Evolutionary conservation across 1,284 basidiomycete genomes (phyloP).

Genomic region (Pseudozyma sp.): DNA sequence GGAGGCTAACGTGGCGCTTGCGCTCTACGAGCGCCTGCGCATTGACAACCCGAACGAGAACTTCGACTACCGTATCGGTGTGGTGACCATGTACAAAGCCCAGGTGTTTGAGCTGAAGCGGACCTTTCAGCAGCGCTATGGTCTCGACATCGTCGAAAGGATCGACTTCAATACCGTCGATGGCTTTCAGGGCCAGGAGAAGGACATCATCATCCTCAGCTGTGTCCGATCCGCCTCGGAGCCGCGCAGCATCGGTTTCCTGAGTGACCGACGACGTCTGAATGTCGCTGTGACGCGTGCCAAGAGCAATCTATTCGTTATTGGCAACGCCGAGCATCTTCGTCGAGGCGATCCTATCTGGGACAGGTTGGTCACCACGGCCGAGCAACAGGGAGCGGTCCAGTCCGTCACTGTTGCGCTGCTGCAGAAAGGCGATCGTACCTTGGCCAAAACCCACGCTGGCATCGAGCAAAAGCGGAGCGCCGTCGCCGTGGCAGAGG

Average conservation of each 20-base stretch:
- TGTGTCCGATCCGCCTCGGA: slow-evolving; percentile 84
- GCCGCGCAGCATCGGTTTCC: slow-evolving; percentile 78
- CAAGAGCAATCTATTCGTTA: slow-evolving; percentile 90
- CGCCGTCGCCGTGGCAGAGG: neutral
- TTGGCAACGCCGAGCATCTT: slow-evolving; percentile 88
- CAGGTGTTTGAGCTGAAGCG: slow-evolving; percentile 84
- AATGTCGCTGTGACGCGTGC: slow-evolving; percentile 98
- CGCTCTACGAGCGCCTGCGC: slow-evolving; percentile 81
- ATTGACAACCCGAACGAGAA: slow-evolving; percentile 73
- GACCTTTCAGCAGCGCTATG: slow-evolving; percentile 80
- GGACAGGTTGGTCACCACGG: slow-evolving; percentile 50
- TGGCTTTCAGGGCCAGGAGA: slow-evolving; percentile 99
- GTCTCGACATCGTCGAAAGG: slow-evolving; percentile 75
- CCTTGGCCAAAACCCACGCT: slow-evolving; percentile 31
- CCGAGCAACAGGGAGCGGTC: slow-evolving; percentile 40
- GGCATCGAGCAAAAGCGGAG: slow-evolving; percentile 17
- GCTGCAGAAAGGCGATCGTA: slow-evolving; percentile 40
- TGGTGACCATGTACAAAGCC: slow-evolving; percentile 95
- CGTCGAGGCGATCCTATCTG: slow-evolving; percentile 75
- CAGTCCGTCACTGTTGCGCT: slow-evolving; percentile 38
- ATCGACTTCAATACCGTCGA: slow-evolving; percentile 98
- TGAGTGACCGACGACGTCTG: slow-evolving; percentile 62
- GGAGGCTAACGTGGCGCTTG: slow-evolving; percentile 83
- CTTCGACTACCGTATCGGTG: slow-evolving; percentile 83
- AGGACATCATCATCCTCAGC: slow-evolving; percentile 98